These are phyloP conservation scores for Omphalotus olearius DNA, from an alignment of 1,284 basidiomycete species.

Conservation along the genomic window DNA sequence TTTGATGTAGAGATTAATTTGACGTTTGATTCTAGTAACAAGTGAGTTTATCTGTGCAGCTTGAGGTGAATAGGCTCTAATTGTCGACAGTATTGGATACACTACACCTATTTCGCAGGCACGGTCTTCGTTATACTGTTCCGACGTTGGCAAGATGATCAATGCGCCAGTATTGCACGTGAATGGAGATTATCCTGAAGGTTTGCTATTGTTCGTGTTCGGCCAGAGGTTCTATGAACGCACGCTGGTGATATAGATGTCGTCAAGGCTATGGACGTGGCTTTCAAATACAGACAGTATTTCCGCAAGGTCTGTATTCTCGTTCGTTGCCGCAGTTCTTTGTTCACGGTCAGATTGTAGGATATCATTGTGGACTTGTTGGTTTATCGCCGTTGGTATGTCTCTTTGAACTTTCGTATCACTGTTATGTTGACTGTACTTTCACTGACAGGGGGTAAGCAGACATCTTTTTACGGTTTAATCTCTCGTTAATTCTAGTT, in stretches of 20 bases:
- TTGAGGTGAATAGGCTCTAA: background rate
- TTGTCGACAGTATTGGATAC: slow-evolving; percentile 70
- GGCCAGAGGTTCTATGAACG: background rate
- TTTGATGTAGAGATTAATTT: slow-evolving; percentile 13
- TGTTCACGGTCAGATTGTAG: slow-evolving; percentile 23
- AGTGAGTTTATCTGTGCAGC: background rate
- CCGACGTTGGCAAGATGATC: slow-evolving; percentile 88
- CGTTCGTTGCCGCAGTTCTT: background rate
- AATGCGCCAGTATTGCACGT: slow-evolving; percentile 88
- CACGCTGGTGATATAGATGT: slow-evolving; percentile 49
- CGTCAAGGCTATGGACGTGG: slow-evolving; percentile 71
- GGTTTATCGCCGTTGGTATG: slow-evolving; percentile 80
- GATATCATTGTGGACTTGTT: slow-evolving; percentile 87
- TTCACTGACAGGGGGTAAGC: slow-evolving; percentile 28
- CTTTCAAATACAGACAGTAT: slow-evolving; percentile 79
- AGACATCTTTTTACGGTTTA: background rate
- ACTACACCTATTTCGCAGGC: slow-evolving; percentile 82
- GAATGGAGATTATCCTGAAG: slow-evolving; percentile 89
- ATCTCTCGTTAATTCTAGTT: background rate
- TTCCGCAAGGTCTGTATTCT: slow-evolving; percentile 60
- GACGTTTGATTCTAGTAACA: slow-evolving; percentile 10
- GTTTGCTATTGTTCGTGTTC: slow-evolving; percentile 31
- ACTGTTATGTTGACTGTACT: slow-evolving; percentile 1
- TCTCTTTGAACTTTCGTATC: slow-evolving; percentile 5
- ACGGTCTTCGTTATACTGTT: slow-evolving; percentile 83